phyloP scores from a whole-genome alignment of 2,329 filamentous ascomycete species.

The Leptodontidium sp. region DNA sequence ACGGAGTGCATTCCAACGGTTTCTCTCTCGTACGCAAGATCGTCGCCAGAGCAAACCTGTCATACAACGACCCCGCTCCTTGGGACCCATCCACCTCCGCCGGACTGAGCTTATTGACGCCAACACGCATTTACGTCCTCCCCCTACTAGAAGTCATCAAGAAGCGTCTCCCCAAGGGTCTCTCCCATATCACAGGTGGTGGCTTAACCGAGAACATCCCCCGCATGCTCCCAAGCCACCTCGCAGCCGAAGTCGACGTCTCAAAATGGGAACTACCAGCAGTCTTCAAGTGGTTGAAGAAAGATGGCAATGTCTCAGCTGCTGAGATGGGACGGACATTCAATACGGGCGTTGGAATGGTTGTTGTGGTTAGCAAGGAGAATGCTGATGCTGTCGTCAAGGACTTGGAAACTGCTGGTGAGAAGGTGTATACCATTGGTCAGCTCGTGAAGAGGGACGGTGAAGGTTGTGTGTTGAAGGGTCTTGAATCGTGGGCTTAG shows the following conservation, averaged over 20 bases:
- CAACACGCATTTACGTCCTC: constrained; percentile 94
- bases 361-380: constrained; percentile 76
- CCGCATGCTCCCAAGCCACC: constrained; percentile 82
- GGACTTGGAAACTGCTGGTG: constrained; percentile 71
- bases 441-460: constrained; percentile 66
- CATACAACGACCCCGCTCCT: constrained; percentile 76
- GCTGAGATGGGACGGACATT: constrained; percentile 90
- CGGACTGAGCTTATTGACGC: constrained; percentile 82
- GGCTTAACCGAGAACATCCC: constrained; percentile 94
- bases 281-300: constrained; percentile 89
- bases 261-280: constrained; percentile 76
- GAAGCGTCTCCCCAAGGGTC: constrained; percentile 79
- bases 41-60: constrained; percentile 74
- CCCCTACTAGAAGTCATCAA: constrained; percentile 73
- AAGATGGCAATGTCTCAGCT: constrained; percentile 72
- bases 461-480: constrained; percentile 69
- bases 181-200: constrained; percentile 96
- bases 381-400: constrained; percentile 68
- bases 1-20: constrained; percentile 93
- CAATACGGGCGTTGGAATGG: constrained; percentile 96
- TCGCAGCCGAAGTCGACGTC: constrained; percentile 82
- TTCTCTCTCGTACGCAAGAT: constrained; percentile 97
- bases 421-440: constrained; percentile 81
- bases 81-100: constrained; percentile 73
- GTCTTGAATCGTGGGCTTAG: constrained; percentile 53